A percentile compares a stretch with the other conserved stretches of the same genome.
These are phyloP conservation scores for Fabrea salina DNA, from an alignment of 169 alveolate species.

Conservation along the genomic window DNA sequence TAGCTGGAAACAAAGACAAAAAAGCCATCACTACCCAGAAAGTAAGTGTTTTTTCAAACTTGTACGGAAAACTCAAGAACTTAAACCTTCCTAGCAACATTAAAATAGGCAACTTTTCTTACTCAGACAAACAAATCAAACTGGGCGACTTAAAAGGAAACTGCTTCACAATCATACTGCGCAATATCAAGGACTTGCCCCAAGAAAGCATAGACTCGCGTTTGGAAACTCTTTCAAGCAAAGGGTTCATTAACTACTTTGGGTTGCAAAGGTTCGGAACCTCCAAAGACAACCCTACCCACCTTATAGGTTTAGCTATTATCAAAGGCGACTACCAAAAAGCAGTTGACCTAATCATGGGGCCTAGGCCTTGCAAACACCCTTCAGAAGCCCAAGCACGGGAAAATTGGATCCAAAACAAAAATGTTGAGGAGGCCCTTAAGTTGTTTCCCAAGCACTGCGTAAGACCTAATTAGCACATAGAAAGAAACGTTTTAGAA, in stretches of 20 bases:
- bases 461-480: conserved; percentile 39
- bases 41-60: conserved; percentile 29
- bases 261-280: conserved; percentile 66
- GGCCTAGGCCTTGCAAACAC: conserved; percentile 39
- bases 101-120: conserved; percentile 48
- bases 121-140: conserved; percentile 49
- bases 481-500: conserved; percentile 40
- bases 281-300: conserved; percentile 41
- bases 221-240: conserved; percentile 34
- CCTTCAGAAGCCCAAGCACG: conserved; percentile 23
- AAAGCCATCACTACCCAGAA: conserved; percentile 59
- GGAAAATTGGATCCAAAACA: conserved; percentile 38
- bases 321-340: conserved; percentile 49
- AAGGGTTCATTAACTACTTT: conserved; percentile 60
- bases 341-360: conserved; percentile 48
- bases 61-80: conserved; percentile 31
- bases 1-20: conserved; percentile 67
- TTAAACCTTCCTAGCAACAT: conserved; percentile 4
- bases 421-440: conserved; percentile 46
- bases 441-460: conserved; percentile 32
- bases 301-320: conserved; percentile 51
- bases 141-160: conserved; percentile 60
- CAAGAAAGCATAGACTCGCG: conserved; percentile 26
- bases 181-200: conserved; percentile 38
- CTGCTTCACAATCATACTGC: conserved; percentile 50